phyloP scores from a whole-genome alignment of 2,329 filamentous ascomycete genomes.

The Ustulina deusta region DNA sequence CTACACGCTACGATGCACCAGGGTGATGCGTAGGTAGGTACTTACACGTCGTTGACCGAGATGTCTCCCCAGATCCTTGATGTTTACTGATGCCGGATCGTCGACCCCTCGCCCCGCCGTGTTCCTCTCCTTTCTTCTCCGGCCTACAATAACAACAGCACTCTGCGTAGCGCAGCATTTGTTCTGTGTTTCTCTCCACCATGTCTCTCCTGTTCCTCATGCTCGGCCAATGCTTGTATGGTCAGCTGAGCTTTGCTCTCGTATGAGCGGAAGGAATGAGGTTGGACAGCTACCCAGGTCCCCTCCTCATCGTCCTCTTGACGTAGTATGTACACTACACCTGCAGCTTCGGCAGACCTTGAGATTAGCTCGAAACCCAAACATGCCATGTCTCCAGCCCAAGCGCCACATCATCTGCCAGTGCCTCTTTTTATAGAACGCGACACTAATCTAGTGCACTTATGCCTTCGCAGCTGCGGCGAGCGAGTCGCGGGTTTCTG shows the following conservation, averaged over 20 bases:
- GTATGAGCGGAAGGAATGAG: too few relatives aligned
- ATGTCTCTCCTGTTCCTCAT: not conserved
- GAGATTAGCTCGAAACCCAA: constrained; percentile 23
- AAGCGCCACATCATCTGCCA: constrained; percentile 36
- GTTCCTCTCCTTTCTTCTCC: too few relatives aligned
- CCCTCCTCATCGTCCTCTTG: not conserved
- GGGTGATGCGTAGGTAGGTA: too few relatives aligned
- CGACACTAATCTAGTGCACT: not conserved
- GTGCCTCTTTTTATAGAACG: constrained; percentile 31
- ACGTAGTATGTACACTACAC: not conserved
- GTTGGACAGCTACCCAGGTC: too few relatives aligned
- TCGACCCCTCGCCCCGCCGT: too few relatives aligned
- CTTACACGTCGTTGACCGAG: too few relatives aligned
- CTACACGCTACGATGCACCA: too few relatives aligned
- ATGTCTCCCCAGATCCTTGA: too few relatives aligned
- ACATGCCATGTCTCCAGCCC: constrained; percentile 17
- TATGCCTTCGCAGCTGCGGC: not conserved
- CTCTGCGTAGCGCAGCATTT: not conserved
- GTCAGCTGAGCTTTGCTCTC: not conserved
- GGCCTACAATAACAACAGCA: too few relatives aligned
- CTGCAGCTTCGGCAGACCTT: constrained; percentile 9
- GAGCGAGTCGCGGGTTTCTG: not conserved
- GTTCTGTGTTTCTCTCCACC: not conserved
- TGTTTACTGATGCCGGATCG: too few relatives aligned
- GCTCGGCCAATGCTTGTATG: not conserved